phyloP scores from a whole-genome alignment of 805 yeast species.

The Starmerella lactis-condensi region DNA sequence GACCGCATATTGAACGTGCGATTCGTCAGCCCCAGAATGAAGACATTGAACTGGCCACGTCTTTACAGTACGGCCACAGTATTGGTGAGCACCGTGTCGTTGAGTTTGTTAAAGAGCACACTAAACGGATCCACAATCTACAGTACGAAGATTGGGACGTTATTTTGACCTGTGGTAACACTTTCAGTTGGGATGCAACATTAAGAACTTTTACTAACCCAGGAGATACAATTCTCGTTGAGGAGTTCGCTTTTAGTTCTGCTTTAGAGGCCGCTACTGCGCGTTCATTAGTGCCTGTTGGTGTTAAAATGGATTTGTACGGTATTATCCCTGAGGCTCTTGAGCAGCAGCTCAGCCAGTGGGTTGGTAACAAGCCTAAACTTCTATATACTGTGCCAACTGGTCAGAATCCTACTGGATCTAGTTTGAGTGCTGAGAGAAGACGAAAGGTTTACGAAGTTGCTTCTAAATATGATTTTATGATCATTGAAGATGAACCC shows the following conservation, averaged over 20 bases:
- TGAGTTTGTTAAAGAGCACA: constrained; percentile 55
- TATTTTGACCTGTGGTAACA: constrained; percentile 61
- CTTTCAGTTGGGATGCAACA: constrained; percentile 74
- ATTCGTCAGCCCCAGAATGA: constrained; percentile 23
- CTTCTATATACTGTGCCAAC: constrained; percentile 80
- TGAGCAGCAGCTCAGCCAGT: constrained; percentile 40
- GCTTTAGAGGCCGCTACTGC: constrained; percentile 70
- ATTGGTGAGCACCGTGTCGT: constrained; percentile 61
- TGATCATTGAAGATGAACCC: constrained; percentile 90
- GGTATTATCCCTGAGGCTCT: constrained; percentile 65
- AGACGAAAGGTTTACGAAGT: constrained; percentile 56
- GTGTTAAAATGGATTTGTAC: constrained; percentile 57
- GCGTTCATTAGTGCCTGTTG: constrained; percentile 46
- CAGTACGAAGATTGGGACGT: constrained; percentile 56
- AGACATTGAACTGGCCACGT: constrained; percentile 51
- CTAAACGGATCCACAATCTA: constrained; percentile 26
- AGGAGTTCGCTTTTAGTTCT: constrained; percentile 66
- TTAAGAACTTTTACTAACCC: constrained; percentile 58
- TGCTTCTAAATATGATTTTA: constrained; percentile 68
- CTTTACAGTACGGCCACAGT: constrained; percentile 84
- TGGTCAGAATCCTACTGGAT: constrained; percentile 97
- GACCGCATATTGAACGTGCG: constrained; percentile 19
- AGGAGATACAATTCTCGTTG: constrained; percentile 71
- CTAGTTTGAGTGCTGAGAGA: constrained; percentile 59
- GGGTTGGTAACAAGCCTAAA: constrained; percentile 52